Conservation (phyloP, 2,329 filamentous ascomycete genomes). For the Bertia moriformis region DNA sequence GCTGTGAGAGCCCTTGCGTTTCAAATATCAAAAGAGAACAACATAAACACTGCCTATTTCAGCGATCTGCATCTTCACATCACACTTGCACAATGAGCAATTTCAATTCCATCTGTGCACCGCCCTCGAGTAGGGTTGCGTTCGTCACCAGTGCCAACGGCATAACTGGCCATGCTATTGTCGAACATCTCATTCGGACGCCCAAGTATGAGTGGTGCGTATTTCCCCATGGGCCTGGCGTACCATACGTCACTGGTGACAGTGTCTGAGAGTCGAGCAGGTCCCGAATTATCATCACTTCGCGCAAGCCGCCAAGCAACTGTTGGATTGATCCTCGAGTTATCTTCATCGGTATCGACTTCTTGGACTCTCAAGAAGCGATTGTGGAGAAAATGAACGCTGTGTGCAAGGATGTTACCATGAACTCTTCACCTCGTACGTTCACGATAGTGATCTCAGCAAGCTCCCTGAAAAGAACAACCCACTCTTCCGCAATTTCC, state of each 20-base stretch:
- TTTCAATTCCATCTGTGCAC: too few relatives aligned
- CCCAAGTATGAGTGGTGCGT: background rate
- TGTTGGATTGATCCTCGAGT: conserved; percentile 6
- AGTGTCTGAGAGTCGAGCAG: too few relatives aligned
- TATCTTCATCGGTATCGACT: conserved; percentile 4
- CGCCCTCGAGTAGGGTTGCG: conserved; percentile 14
- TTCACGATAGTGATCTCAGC: conserved; percentile 4
- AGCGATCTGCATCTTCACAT: too few relatives aligned
- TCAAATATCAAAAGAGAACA: too few relatives aligned
- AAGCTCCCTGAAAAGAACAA: conserved; percentile 4
- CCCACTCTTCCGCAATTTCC: conserved; percentile 5
- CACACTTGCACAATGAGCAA: too few relatives aligned
- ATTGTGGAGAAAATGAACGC: conserved; percentile 3
- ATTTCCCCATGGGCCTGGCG: too few relatives aligned
- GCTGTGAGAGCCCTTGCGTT: too few relatives aligned
- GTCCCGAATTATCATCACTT: conserved; percentile 5
- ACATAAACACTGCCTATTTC: too few relatives aligned
- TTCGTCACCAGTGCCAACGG: conserved; percentile 18
- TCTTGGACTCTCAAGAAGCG: conserved; percentile 4
- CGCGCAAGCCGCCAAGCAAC: conserved; percentile 3
- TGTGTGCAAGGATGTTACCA: conserved; percentile 5
- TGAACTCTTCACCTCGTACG: conserved; percentile 6
- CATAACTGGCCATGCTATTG: conserved; percentile 14
- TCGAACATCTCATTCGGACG: conserved; percentile 11
- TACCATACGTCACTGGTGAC: too few relatives aligned